These are phyloP conservation scores for Creolimax fragrantissima DNA, from an alignment of 78 protist genomes.

Conservation along the genomic window DNA sequence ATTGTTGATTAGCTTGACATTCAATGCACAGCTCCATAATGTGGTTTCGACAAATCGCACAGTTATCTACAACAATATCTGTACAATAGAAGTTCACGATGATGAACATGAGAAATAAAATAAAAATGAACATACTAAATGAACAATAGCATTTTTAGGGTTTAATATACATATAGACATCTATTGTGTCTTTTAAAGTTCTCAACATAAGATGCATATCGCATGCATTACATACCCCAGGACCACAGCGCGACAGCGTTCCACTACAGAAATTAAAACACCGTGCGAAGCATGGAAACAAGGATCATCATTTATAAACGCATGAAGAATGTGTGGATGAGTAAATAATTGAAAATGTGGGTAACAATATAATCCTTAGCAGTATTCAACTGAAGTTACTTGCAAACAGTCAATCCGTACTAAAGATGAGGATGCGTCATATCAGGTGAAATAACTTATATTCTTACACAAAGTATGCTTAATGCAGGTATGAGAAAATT, in stretches of 20 bases:
- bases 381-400: not conserved
- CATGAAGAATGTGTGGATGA: not conserved
- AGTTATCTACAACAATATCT: conserved; percentile 88
- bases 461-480: too few relatives aligned
- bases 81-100: not conserved
- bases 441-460: not conserved
- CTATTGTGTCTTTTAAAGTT: too few relatives aligned
- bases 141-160: not conserved
- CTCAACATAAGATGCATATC: not conserved
- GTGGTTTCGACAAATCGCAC: conserved; percentile 95
- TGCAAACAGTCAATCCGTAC: not conserved
- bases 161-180: not conserved
- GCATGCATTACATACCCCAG: conserved; percentile 59
- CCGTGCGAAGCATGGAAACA: not conserved
- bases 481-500: too few relatives aligned
- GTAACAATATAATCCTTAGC: too few relatives aligned
- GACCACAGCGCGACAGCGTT: conserved; percentile 96
- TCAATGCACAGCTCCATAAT: conserved; percentile 93
- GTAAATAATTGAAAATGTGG: not conserved
- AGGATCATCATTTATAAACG: not conserved
- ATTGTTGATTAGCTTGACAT: conserved; percentile 91
- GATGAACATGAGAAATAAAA: not conserved
- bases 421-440: not conserved
- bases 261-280: conserved; percentile 64
- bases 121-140: not conserved